Conservation (phyloP, 495 filamentous ascomycete species). For the Immersiella caudata region DNA sequence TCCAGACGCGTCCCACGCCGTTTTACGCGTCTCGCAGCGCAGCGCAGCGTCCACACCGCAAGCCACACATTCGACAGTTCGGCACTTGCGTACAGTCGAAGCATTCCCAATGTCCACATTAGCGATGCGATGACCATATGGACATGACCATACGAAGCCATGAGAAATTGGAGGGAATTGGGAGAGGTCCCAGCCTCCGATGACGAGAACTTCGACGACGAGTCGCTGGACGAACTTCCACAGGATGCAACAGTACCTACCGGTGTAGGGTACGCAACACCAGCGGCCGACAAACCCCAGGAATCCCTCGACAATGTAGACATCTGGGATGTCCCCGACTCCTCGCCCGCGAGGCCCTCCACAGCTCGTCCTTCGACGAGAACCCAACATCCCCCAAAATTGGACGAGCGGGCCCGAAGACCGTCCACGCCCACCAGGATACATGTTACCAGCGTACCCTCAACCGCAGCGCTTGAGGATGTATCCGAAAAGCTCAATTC, state of each 20-base stretch:
- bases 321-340: conserved; percentile 30
- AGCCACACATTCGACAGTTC: neutral
- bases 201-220: conserved; percentile 52
- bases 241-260: neutral
- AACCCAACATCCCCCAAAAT: neutral
- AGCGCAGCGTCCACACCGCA: neutral
- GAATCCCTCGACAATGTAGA: neutral
- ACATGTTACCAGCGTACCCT: neutral
- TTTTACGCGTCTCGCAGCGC: conserved; percentile 25
- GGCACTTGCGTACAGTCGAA: neutral
- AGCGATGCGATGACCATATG: conserved; percentile 24
- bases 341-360: conserved; percentile 15
- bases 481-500: neutral
- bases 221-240: conserved; percentile 31
- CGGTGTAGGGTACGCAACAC: neutral
- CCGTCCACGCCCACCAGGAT: neutral
- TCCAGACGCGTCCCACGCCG: conserved; percentile 31
- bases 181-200: conserved; percentile 63
- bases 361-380: neutral
- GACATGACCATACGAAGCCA: conserved; percentile 39
- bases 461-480: neutral
- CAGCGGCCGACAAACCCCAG: neutral
- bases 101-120: neutral
- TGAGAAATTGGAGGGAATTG: conserved; percentile 61
- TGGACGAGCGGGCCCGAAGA: neutral